Evolutionary conservation across 306 rosid species (phyloP).

Genomic region (Herpetospermum pedunculosum): DNA sequence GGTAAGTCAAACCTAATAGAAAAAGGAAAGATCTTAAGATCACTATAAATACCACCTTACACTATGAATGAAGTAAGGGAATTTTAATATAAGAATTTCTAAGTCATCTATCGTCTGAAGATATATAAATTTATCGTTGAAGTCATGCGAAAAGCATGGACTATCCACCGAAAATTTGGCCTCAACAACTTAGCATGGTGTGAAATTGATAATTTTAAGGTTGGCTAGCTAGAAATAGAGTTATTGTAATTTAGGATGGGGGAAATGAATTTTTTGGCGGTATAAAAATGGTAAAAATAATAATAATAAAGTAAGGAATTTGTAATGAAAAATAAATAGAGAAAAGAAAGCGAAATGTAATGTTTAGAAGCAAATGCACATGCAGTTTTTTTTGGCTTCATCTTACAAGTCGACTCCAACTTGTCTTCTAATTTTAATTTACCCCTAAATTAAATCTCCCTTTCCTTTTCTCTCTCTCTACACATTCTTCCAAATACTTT

Average conservation of each 20-base stretch:
- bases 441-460: not conserved
- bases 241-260: not conserved
- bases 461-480: slow-evolving; percentile 6
- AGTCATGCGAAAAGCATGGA: too few species aligned
- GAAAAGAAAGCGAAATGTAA: slow-evolving; percentile 32
- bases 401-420: slow-evolving; percentile 21
- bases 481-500: not conserved
- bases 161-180: too few species aligned
- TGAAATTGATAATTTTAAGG: not conserved
- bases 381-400: slow-evolving; percentile 38
- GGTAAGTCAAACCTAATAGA: too few species aligned
- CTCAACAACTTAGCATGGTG: too few species aligned
- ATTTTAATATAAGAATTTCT: too few species aligned
- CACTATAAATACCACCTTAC: too few species aligned
- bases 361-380: slow-evolving; percentile 43
- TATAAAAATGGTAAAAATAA: not conserved
- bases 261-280: not conserved
- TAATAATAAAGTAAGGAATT: not conserved
- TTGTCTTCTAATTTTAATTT: slow-evolving; percentile 11
- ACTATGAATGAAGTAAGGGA: too few species aligned
- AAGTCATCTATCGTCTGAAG: too few species aligned
- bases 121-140: too few species aligned
- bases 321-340: not conserved
- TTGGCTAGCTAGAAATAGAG: not conserved
- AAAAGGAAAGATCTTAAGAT: too few species aligned